Percentiles rank a stretch among this genome's conserved stretches.
phyloP scores from a whole-genome alignment of 345 rosid species.

The Anastatica hierochuntica region DNA sequence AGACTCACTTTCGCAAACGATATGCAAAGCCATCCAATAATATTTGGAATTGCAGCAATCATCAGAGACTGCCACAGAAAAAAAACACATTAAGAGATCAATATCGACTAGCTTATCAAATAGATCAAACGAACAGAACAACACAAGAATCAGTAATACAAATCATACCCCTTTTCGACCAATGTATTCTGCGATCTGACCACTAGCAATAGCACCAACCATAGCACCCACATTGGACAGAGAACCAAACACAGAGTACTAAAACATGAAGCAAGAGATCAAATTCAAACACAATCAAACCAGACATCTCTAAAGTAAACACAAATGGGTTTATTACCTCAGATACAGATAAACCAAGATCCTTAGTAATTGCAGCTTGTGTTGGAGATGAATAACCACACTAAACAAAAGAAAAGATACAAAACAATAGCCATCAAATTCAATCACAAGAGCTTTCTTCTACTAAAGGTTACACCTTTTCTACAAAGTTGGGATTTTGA shows the following conservation, averaged over 20 bases:
- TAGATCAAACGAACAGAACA: not conserved
- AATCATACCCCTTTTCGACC: not conserved
- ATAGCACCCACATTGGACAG: conserved; percentile 84
- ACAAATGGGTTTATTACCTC: conserved; percentile 40
- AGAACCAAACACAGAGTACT: conserved; percentile 89
- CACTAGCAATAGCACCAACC: not conserved
- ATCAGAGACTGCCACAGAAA: conserved; percentile 50
- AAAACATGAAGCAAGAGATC: conserved; percentile 14
- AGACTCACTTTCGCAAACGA: conserved; percentile 83
- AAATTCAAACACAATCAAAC: conserved; percentile 18
- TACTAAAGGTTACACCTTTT: not conserved
- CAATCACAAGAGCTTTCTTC: not conserved
- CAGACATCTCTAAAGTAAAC: not conserved
- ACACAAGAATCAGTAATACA: not conserved
- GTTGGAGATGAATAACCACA: conserved; percentile 94
- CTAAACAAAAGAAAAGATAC: conserved; percentile 17
- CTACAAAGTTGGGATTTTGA: not conserved
- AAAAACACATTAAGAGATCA: not conserved
- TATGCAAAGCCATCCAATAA: conserved; percentile 94
- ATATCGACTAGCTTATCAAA: not conserved
- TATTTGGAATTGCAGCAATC: conserved; percentile 94
- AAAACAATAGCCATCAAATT: not conserved
- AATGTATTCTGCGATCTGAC: not conserved
- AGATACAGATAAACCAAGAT: conserved; percentile 75
- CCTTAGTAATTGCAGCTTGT: conserved; percentile 58